These are phyloP conservation scores for Termitomyces sp. DNA, from an alignment of 768 basidiomycete species.

Conservation along the genomic window DNA sequence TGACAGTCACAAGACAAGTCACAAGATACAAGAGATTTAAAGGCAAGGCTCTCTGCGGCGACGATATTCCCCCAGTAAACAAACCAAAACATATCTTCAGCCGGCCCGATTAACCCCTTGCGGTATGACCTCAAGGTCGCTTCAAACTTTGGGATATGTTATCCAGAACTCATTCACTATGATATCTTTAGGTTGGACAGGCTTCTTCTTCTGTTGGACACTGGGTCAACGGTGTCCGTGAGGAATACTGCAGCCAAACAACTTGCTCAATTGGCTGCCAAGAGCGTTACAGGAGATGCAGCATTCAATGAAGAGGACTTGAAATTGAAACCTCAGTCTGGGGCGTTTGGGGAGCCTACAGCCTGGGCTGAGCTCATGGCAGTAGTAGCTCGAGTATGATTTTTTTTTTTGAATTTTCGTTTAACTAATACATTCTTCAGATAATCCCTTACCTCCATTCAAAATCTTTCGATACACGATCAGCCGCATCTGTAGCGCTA, in stretches of 20 bases:
- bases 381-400: constrained; percentile 79
- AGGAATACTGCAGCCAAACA: constrained; percentile 96
- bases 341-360: constrained; percentile 54
- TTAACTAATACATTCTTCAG: constrained; percentile 32
- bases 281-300: constrained; percentile 80
- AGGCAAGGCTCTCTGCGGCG: constrained; percentile 39
- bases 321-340: constrained; percentile 57
- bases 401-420: constrained; percentile 1
- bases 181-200: constrained; percentile 76
- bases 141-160: constrained; percentile 1
- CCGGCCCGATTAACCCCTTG: constrained; percentile 51
- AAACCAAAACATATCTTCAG: constrained; percentile 37
- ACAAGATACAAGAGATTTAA: constrained; percentile 58
- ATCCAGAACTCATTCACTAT: constrained; percentile 2
- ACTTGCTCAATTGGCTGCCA: constrained; percentile 85
- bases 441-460: constrained; percentile 90
- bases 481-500: constrained; percentile 83
- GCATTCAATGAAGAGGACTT: constrained; percentile 70
- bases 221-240: constrained; percentile 86
- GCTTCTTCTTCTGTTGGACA: constrained; percentile 91
- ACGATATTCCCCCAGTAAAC: constrained; percentile 55
- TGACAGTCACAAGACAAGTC: constrained; percentile 35
- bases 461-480: constrained; percentile 87
- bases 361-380: constrained; percentile 91
- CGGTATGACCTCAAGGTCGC: constrained; percentile 75